Conservation (phyloP, 2,329 filamentous ascomycete species). For the Thielaviopsis populi region DNA sequence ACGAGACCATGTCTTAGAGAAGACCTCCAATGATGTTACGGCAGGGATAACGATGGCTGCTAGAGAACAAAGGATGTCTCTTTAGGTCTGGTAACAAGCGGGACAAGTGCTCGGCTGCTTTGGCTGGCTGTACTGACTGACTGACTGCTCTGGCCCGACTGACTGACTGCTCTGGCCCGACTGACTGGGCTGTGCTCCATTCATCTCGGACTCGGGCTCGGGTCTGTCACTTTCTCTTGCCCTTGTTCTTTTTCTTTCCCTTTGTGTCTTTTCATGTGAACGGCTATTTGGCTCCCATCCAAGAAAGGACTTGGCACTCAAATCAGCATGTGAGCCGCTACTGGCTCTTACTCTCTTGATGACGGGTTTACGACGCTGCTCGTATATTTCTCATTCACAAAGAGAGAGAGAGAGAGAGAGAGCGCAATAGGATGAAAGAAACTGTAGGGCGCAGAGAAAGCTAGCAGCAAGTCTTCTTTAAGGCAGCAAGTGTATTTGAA, state of each 20-base stretch:
- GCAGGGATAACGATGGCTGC: neutral
- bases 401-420: neutral
- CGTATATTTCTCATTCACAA: neutral
- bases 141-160: too few species aligned
- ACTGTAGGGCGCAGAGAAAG: neutral
- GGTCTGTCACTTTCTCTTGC: neutral
- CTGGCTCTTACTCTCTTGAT: neutral
- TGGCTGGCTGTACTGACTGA: neutral
- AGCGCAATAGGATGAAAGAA: neutral
- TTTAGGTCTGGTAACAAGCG: neutral
- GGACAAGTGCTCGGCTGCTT: neutral
- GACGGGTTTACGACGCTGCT: conserved; percentile 1
- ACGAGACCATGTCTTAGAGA: neutral
- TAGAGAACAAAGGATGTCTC: neutral
- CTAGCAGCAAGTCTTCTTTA: neutral
- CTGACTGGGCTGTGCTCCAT: neutral
- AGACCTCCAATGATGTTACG: neutral
- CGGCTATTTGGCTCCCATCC: neutral
- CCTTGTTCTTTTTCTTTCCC: neutral
- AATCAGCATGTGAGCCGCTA: neutral
- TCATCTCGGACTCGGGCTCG: neutral
- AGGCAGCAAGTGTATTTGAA: neutral
- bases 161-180: neutral
- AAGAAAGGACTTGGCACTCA: neutral
- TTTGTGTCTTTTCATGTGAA: neutral